Percentiles rank a stretch among this genome's conserved stretches.
These are phyloP conservation scores for Aspergillus ostianus DNA, from an alignment of 495 filamentous ascomycete species.

Conservation along the genomic window DNA sequence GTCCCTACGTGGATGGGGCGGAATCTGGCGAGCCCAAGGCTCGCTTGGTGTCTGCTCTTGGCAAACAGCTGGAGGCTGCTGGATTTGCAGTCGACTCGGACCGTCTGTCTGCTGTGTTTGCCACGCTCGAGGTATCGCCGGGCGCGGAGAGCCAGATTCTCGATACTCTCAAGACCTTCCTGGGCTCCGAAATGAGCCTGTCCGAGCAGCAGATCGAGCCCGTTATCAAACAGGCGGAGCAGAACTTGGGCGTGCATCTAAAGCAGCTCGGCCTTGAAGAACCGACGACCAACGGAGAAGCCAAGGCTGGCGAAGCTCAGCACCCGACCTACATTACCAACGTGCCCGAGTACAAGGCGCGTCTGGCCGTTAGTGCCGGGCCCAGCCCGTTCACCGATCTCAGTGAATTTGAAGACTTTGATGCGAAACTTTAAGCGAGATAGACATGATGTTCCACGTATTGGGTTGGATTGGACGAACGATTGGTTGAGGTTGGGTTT, in stretches of 20 bases:
- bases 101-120: slow-evolving; percentile 44
- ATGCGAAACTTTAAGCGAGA: slow-evolving; percentile 64
- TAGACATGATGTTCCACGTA: slow-evolving; percentile 1
- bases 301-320: slow-evolving; percentile 8
- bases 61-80: slow-evolving; percentile 50
- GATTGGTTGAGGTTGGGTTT: background rate
- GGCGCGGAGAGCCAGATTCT: slow-evolving; percentile 44
- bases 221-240: slow-evolving; percentile 45
- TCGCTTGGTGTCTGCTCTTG: slow-evolving; percentile 48
- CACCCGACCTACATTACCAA: slow-evolving; percentile 61
- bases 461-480: background rate
- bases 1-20: slow-evolving; percentile 32
- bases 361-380: slow-evolving; percentile 64
- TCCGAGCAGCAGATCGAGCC: slow-evolving; percentile 40
- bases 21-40: slow-evolving; percentile 52
- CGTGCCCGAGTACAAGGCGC: slow-evolving; percentile 73
- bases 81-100: slow-evolving; percentile 46
- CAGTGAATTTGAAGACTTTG: slow-evolving; percentile 77
- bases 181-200: slow-evolving; percentile 46
- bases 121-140: slow-evolving; percentile 43
- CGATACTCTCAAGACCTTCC: slow-evolving; percentile 45
- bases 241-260: slow-evolving; percentile 37
- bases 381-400: slow-evolving; percentile 70
- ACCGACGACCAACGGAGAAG: slow-evolving; percentile 35
- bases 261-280: slow-evolving; percentile 39